These are phyloP conservation scores for Closterium sp. DNA, from an alignment of 139 green algal species.

Conservation along the genomic window DNA sequence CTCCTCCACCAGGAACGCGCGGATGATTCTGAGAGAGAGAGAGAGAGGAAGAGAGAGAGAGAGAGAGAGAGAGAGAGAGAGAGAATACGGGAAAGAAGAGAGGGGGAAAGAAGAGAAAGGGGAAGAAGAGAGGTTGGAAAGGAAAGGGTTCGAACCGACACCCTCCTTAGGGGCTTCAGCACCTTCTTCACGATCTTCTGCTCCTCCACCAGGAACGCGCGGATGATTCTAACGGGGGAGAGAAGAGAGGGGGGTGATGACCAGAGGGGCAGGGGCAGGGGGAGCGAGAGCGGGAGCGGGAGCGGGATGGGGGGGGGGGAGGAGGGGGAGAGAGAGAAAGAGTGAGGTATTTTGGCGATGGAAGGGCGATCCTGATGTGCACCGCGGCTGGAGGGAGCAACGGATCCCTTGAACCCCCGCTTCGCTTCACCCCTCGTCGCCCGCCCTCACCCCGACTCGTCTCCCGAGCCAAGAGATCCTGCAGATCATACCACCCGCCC, in stretches of 20 bases:
- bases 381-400: neutral
- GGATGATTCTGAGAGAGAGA: neutral
- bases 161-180: too few relatives aligned
- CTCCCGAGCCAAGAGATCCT: too few relatives aligned
- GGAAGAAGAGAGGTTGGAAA: neutral
- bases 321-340: neutral
- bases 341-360: neutral
- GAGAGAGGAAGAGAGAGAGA: too few relatives aligned
- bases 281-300: too few relatives aligned
- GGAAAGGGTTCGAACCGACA: too few relatives aligned
- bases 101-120: neutral
- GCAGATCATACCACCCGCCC: neutral
- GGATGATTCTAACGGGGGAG: neutral
- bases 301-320: too few relatives aligned
- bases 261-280: too few relatives aligned
- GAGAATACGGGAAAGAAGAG: neutral
- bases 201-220: too few relatives aligned
- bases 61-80: too few relatives aligned
- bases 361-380: too few relatives aligned
- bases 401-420: neutral
- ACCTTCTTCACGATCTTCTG: too few relatives aligned
- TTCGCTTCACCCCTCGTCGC: too few relatives aligned
- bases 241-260: neutral
- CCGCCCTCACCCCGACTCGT: neutral
- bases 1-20: constrained; percentile 93